These are phyloP conservation scores for Nakazawaea wyomingensis DNA, from an alignment of 805 yeast species.

Conservation along the genomic window DNA sequence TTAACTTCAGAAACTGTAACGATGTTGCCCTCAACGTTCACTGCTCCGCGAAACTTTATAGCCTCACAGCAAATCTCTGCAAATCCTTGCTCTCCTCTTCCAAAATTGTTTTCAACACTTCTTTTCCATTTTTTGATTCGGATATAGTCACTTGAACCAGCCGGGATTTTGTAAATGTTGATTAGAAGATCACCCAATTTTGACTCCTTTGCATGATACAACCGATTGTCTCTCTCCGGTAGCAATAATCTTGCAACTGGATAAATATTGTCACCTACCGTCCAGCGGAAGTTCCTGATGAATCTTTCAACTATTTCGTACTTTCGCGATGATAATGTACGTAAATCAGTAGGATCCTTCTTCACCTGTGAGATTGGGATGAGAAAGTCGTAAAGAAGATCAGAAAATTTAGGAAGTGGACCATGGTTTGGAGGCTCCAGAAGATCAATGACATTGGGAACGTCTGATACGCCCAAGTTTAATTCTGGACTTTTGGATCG, in stretches of 20 bases:
- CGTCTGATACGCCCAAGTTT: neutral
- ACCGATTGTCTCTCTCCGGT: slow-evolving; percentile 54
- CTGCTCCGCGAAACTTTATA: slow-evolving; percentile 42
- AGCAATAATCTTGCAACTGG: slow-evolving; percentile 60
- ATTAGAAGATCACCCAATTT: slow-evolving; percentile 46
- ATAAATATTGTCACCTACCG: slow-evolving; percentile 58
- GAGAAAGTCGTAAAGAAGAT: slow-evolving; percentile 37
- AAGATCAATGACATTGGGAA: neutral
- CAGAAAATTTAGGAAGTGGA: slow-evolving; percentile 34
- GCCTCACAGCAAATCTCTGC: slow-evolving; percentile 45
- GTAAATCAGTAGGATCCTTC: slow-evolving; percentile 17
- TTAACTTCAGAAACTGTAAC: slow-evolving; percentile 48
- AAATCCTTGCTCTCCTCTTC: slow-evolving; percentile 33
- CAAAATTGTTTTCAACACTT: slow-evolving; percentile 29
- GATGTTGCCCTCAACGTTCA: slow-evolving; percentile 27
- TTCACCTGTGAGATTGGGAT: slow-evolving; percentile 32
- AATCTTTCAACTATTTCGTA: slow-evolving; percentile 29
- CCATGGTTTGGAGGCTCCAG: slow-evolving; percentile 31
- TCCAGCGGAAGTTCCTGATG: slow-evolving; percentile 43
- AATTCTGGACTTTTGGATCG: neutral
- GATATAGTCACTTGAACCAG: slow-evolving; percentile 55
- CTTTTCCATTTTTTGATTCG: slow-evolving; percentile 44
- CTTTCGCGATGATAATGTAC: slow-evolving; percentile 14
- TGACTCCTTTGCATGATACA: slow-evolving; percentile 60
- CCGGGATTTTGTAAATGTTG: slow-evolving; percentile 53